A percentile compares a stretch with the other conserved stretches of the same genome.
Conservation (phyloP, 805 yeast species). For the Candida maltosa region DNA sequence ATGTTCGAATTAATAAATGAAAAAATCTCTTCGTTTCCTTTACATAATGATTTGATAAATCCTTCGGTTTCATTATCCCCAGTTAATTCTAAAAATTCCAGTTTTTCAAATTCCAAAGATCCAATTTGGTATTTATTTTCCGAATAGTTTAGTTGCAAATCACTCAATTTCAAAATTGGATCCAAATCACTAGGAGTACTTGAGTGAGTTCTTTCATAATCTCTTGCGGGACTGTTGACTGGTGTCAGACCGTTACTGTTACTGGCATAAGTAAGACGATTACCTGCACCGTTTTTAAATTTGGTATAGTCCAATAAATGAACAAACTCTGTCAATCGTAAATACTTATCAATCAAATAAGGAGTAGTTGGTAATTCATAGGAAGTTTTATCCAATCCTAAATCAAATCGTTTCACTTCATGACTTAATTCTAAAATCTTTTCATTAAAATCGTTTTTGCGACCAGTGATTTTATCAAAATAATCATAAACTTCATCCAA, state of each 20-base stretch:
- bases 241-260: conserved; percentile 1
- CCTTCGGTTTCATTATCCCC: conserved; percentile 53
- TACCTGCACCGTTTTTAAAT: conserved; percentile 1
- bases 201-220: background rate
- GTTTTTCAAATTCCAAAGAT: conserved; percentile 48
- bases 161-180: conserved; percentile 1
- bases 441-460: conserved; percentile 63
- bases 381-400: conserved; percentile 46
- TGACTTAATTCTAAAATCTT: conserved; percentile 55
- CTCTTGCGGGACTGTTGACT: conserved; percentile 1
- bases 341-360: conserved; percentile 61
- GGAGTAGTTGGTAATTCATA: conserved; percentile 68
- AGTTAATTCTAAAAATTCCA: conserved; percentile 42
- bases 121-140: conserved; percentile 39
- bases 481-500: conserved; percentile 61
- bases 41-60: conserved; percentile 43
- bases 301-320: conserved; percentile 34
- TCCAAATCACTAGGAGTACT: background rate
- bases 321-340: conserved; percentile 57
- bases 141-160: conserved; percentile 5
- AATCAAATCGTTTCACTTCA: conserved; percentile 54
- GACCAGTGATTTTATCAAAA: conserved; percentile 66
- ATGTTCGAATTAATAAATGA: conserved; percentile 42
- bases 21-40: conserved; percentile 27
- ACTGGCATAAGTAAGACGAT: background rate